These are phyloP conservation scores for Paxillus rubicundulus DNA, from an alignment of 768 basidiomycete species.

Conservation along the genomic window DNA sequence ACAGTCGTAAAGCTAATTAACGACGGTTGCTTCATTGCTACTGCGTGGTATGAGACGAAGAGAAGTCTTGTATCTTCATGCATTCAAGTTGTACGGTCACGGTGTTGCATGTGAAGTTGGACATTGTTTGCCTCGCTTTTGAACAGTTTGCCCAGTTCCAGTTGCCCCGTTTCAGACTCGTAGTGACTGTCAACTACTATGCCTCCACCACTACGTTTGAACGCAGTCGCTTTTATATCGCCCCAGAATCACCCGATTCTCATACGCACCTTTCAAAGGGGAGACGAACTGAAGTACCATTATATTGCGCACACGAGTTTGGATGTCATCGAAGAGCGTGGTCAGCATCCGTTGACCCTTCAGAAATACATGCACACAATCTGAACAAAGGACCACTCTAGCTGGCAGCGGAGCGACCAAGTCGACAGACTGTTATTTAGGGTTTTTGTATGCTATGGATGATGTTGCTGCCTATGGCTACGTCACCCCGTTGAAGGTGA, in stretches of 20 bases:
- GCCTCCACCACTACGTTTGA: slow-evolving; percentile 67
- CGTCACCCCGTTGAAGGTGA: slow-evolving; percentile 82
- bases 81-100: too few relatives aligned
- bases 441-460: slow-evolving; percentile 86
- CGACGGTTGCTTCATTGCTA: neutral
- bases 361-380: neutral
- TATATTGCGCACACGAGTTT: slow-evolving; percentile 89
- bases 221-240: slow-evolving; percentile 84
- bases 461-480: slow-evolving; percentile 93
- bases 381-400: slow-evolving; percentile 5
- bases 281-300: slow-evolving; percentile 76
- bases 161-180: neutral
- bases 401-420: slow-evolving; percentile 47
- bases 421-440: slow-evolving; percentile 76
- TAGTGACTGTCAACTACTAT: slow-evolving; percentile 34
- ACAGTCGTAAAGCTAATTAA: slow-evolving; percentile 2
- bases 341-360: slow-evolving; percentile 42
- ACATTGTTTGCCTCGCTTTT: neutral
- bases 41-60: too few relatives aligned
- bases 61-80: too few relatives aligned
- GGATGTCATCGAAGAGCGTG: slow-evolving; percentile 90
- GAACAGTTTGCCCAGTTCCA: neutral
- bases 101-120: neutral
- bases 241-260: slow-evolving; percentile 78
- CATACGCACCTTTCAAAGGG: slow-evolving; percentile 65